Conservation (phyloP, 208 protist species). For the Leptomonas seymouri region DNA sequence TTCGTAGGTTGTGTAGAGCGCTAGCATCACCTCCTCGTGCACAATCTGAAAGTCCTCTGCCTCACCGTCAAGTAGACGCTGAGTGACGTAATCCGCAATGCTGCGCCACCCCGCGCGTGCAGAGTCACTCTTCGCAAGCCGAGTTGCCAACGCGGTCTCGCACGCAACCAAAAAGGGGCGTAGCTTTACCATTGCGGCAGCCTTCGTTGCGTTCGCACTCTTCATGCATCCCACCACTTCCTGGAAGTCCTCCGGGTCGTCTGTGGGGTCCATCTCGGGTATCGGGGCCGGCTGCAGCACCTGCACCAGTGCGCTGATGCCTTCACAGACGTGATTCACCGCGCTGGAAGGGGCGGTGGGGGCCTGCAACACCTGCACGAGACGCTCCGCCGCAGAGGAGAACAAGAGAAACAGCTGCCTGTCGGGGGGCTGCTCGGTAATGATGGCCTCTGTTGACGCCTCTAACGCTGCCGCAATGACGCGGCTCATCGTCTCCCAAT, state of each 20-base stretch:
- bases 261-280: slow-evolving; percentile 59
- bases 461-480: slow-evolving; percentile 66
- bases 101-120: slow-evolving; percentile 15
- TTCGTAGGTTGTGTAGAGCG: slow-evolving; percentile 73
- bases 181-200: slow-evolving; percentile 20
- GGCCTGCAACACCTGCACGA: slow-evolving; percentile 41
- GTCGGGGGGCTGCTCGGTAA: slow-evolving; percentile 42
- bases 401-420: slow-evolving; percentile 48
- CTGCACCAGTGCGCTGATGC: slow-evolving; percentile 69
- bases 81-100: slow-evolving; percentile 41
- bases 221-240: slow-evolving; percentile 26
- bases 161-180: slow-evolving; percentile 26
- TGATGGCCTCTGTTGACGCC: slow-evolving; percentile 53
- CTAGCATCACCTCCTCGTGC: slow-evolving; percentile 48
- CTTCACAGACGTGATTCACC: slow-evolving; percentile 62
- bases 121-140: slow-evolving; percentile 24
- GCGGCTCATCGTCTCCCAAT: slow-evolving; percentile 34
- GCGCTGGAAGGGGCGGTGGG: slow-evolving; percentile 24
- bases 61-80: slow-evolving; percentile 16
- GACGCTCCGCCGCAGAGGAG: slow-evolving; percentile 43
- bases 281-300: slow-evolving; percentile 54
- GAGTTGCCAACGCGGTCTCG: slow-evolving; percentile 25
- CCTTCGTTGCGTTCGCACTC: slow-evolving; percentile 27
- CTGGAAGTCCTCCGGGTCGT: slow-evolving; percentile 75
- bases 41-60: slow-evolving; percentile 53